phyloP scores from a whole-genome alignment of 768 basidiomycete species.

The Cubamyces lactineus region DNA sequence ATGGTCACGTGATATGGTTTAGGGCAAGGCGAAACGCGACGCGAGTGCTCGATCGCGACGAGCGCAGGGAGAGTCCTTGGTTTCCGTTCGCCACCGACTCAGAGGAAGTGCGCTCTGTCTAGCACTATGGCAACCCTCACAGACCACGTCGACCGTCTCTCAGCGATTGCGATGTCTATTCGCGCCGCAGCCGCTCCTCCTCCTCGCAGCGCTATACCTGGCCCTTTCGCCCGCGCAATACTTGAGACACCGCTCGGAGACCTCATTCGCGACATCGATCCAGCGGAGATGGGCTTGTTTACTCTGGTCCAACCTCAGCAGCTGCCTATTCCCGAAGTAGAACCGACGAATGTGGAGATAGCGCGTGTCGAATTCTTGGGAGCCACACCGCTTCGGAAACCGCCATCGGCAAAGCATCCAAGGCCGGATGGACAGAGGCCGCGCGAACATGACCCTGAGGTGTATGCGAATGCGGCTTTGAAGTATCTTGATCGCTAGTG shows the following conservation, averaged over 20 bases:
- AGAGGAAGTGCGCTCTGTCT: neutral
- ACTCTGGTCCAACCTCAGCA: slow-evolving; percentile 48
- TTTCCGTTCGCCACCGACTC: no score
- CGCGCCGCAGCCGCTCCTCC: slow-evolving; percentile 31
- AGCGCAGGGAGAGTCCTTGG: no score
- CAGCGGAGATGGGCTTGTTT: slow-evolving; percentile 80
- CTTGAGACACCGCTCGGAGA: slow-evolving; percentile 67
- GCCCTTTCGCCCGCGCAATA: slow-evolving; percentile 67
- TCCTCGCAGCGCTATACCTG: slow-evolving; percentile 23
- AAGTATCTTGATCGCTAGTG: slow-evolving; percentile 81
- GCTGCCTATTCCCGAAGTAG: slow-evolving; percentile 32
- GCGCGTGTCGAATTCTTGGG: slow-evolving; percentile 67
- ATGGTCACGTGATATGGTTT: neutral
- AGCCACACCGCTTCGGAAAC: slow-evolving; percentile 68
- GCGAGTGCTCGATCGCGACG: neutral
- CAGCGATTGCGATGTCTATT: slow-evolving; percentile 55
- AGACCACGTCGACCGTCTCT: slow-evolving; percentile 71
- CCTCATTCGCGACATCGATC: slow-evolving; percentile 79
- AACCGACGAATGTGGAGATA: slow-evolving; percentile 45
- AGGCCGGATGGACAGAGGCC: slow-evolving; percentile 36
- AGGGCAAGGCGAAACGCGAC: slow-evolving; percentile 8
- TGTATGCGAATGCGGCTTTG: slow-evolving; percentile 74
- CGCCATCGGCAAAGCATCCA: slow-evolving; percentile 44
- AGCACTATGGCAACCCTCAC: slow-evolving; percentile 40
- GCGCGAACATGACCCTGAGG: slow-evolving; percentile 66